Base-by-base conservation (phyloP, 306 rosid species). In the Clitoria ternatea region DNA sequence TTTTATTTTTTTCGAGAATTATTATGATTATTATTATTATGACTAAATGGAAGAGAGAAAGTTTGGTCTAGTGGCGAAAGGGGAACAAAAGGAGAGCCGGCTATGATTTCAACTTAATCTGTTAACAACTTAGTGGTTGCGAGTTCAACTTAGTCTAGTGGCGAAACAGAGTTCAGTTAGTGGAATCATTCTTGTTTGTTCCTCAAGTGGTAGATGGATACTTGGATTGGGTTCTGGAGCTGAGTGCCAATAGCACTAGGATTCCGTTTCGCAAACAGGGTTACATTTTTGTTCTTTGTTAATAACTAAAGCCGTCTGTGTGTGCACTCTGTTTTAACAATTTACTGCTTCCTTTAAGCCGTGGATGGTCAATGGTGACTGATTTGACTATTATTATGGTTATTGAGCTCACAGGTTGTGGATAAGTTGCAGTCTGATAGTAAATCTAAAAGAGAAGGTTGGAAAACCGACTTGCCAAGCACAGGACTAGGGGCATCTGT, bases 391-490 rank as follows among this genome's bases (percentile, higher is more conserved):
- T 62, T 63, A 39, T 73, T 53, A 48, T 63, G 77, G 64, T 75
- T 66, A 29, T 24, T 72, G 79, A 63, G 48, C 37, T 22, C 77
- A 74, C 81, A 93, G 97, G 97, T 93, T 72, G 98, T 93, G 81
- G 87, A 90, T 53, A 81, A 93, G 83, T 11, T 90, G 72, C 88
- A 86, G 42, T 85, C 94, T 61, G 86, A 87, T 36, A 53, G 89
- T 78, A 84, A 90, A 59, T 87, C 97, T 62, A 85, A 79, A 82
- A 86, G 89, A 81, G 88, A 76, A 14, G 83, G 82, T 74, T 93
- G 97, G 98, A 83, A 84, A 64, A 87, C 75, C 15, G 90, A 87
- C 79, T 79, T 93, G 82, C 94, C 96, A 6, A 67, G 78, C 59
- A 44, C 60, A 29, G 97, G 98, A 59, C 74, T 93, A 37, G 94